These are phyloP conservation scores for Entophlyctis luteolus DNA, from an alignment of 192 early-diverging fungal species.

Conservation along the genomic window DNA sequence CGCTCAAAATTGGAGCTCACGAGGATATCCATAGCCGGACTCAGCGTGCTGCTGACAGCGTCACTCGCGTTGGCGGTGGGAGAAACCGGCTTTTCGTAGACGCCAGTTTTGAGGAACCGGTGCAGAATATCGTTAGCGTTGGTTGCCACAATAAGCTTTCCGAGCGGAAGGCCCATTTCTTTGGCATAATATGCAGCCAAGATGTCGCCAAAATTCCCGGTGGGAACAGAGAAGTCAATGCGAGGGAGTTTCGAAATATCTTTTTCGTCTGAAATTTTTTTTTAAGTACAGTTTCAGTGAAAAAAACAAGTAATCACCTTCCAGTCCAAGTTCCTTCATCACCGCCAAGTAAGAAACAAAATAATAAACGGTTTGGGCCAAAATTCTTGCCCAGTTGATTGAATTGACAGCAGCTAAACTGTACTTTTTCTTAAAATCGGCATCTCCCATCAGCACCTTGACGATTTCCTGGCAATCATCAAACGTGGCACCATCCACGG, in stretches of 20 bases:
- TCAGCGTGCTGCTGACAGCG: slow-evolving; percentile 68
- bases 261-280: not conserved
- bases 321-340: slow-evolving; percentile 18
- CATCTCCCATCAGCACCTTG: slow-evolving; percentile 81
- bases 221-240: slow-evolving; percentile 79
- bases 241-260: slow-evolving; percentile 12
- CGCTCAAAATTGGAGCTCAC: slow-evolving; percentile 98
- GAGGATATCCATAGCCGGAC: slow-evolving; percentile 97
- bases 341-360: slow-evolving; percentile 81
- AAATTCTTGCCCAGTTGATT: slow-evolving; percentile 98
- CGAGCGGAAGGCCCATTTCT: slow-evolving; percentile 86
- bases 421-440: slow-evolving; percentile 67
- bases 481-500: slow-evolving; percentile 85
- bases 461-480: slow-evolving; percentile 97
- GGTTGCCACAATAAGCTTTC: slow-evolving; percentile 82
- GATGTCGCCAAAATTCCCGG: slow-evolving; percentile 93
- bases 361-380: slow-evolving; percentile 95
- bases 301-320: not conserved
- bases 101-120: slow-evolving; percentile 83
- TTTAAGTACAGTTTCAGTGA: not conserved
- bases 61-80: slow-evolving; percentile 21
- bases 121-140: slow-evolving; percentile 97
- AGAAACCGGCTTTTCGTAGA: slow-evolving; percentile 68
- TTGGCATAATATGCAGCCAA: slow-evolving; percentile 90
- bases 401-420: slow-evolving; percentile 94